Base-by-base conservation (phyloP, 495 filamentous ascomycete species). In the Acidomyces sp. region DNA sequence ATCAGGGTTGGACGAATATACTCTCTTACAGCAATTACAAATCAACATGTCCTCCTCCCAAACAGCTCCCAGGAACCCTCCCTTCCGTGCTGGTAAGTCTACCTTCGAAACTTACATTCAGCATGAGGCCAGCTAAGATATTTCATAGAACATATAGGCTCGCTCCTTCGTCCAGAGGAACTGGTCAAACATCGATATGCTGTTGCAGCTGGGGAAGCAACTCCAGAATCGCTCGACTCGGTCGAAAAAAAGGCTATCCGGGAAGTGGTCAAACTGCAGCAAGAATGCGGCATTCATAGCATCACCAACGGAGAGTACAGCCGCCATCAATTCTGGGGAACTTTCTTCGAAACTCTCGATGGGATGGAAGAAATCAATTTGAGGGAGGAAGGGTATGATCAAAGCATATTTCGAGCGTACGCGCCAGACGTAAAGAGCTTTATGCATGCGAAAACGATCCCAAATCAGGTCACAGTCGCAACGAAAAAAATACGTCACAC, bases 341-440 rank as follows among this genome's bases (percentile, higher is more conserved):
- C 49, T 0, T 56, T 59, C 39, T 55, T 58, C 43, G 52, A 56
- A 30, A 47, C 51, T 15, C 42, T 59, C 15, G 49, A 53, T 41
- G 54, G 56, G 22, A 58, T 58, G 31, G 49, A 56, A 16, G 57
- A 60, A 43, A 46, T 60, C 23, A 56, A 60, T 24, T 25, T 58
- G 20, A 35, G 37, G 10, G 36, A 45, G 20, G 49, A 44, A 9
- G 55, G 55, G 9, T 57, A 58, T 35, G 55, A 58, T 35, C 41
- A 43, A 9, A 31, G 20, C 34, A 58, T 60, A 41, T 60, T 60
- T 45, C 53, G 57, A n/a, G 32, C 38, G n/a, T 60, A 60, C 34
- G 55, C 52, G 5, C 57, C 55, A n/a, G 57, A 60, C 34, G 55
- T 60, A 20, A 54, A 54, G 36, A 48, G 45, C 16, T 58, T 57